phyloP scores from a whole-genome alignment of 2,329 filamentous ascomycete genomes.

The Aspergillus texensis region DNA sequence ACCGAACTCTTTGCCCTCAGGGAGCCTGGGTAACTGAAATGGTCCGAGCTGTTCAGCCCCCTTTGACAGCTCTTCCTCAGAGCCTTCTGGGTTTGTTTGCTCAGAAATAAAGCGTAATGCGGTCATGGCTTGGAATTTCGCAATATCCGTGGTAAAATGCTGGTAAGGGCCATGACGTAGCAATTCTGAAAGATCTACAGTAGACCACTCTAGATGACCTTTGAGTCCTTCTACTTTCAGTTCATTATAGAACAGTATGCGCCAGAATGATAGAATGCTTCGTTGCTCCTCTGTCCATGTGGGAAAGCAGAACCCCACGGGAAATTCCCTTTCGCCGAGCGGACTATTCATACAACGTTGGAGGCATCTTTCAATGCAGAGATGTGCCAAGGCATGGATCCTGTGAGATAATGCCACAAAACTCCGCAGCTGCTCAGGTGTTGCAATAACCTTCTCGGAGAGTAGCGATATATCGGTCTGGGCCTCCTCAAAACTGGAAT shows the following conservation, averaged over 20 bases:
- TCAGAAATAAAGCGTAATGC: neutral
- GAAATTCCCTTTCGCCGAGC: neutral
- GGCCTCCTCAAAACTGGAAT: neutral
- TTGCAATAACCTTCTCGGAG: neutral
- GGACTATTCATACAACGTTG: neutral
- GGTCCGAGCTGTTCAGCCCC: neutral
- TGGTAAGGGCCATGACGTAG: neutral
- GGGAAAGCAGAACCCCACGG: neutral
- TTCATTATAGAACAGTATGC: neutral
- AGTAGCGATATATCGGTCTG: neutral
- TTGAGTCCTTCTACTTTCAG: neutral
- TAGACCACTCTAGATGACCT: neutral
- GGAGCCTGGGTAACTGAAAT: neutral
- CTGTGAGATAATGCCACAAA: neutral
- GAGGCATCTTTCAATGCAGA: neutral
- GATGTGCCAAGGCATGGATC: slow-evolving; percentile 2
- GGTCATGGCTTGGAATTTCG: neutral
- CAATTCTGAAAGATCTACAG: neutral
- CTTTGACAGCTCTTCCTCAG: neutral
- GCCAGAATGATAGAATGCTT: slow-evolving; percentile 1
- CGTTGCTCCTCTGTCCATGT: slow-evolving; percentile 10
- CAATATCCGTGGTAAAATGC: neutral
- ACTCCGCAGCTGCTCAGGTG: neutral
- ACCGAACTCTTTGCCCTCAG: neutral
- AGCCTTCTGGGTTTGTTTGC: neutral